Conservation (phyloP, 2,329 filamentous ascomycete genomes). For the Corynespora cassiicola region DNA sequence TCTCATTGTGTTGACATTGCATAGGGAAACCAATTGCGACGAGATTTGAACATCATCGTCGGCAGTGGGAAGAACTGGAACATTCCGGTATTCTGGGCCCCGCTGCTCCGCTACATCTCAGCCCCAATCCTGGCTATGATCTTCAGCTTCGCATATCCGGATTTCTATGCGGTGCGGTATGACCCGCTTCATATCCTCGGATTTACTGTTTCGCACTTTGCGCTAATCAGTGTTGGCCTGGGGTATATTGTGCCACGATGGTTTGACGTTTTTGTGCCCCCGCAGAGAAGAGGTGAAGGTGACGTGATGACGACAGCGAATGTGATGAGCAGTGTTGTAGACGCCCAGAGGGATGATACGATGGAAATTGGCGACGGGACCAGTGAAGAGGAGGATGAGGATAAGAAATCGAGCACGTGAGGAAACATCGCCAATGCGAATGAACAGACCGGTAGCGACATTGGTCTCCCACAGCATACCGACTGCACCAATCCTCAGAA, state of each 20-base stretch:
- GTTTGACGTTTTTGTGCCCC: slow-evolving; percentile 23
- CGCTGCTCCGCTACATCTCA: slow-evolving; percentile 4
- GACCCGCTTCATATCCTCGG: slow-evolving; percentile 6
- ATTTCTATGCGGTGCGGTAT: background rate
- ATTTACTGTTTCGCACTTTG: slow-evolving; percentile 48
- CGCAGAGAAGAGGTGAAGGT: too few relatives aligned
- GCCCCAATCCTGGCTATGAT: slow-evolving; percentile 7
- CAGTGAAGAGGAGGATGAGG: too few relatives aligned
- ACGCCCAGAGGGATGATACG: too few relatives aligned
- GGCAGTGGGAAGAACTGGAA: slow-evolving; percentile 59
- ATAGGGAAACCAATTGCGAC: slow-evolving; percentile 61
- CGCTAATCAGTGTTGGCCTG: slow-evolving; percentile 50
- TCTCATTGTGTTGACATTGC: too few relatives aligned
- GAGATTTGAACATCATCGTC: slow-evolving; percentile 59
- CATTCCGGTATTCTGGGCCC: slow-evolving; percentile 57
- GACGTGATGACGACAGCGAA: too few relatives aligned
- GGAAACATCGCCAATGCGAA: too few relatives aligned
- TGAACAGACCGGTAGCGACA: too few relatives aligned
- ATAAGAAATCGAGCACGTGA: too few relatives aligned
- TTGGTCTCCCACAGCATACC: too few relatives aligned
- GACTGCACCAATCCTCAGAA: too few relatives aligned
- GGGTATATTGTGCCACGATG: slow-evolving; percentile 58
- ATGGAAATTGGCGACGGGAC: too few relatives aligned
- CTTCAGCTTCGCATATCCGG: slow-evolving; percentile 6
- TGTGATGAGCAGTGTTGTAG: too few relatives aligned